Evolutionary conservation across 177 flowering plant species (phyloP), one percentile per base, ranked within the genome.

Genomic region (Telopea speciosissima): DNA sequence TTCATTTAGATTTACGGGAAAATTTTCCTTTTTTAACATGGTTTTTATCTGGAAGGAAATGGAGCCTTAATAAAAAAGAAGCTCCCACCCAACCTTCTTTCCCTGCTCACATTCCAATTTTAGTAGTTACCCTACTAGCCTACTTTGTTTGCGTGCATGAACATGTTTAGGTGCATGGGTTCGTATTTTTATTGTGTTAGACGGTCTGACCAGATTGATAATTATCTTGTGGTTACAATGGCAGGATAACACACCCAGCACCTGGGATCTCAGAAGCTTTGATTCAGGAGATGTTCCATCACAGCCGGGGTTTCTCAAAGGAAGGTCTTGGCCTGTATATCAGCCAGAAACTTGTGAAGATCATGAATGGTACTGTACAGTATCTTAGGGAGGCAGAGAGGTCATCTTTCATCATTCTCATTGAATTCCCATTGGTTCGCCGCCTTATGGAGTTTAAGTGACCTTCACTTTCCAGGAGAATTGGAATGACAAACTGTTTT

Each of bases 261-360:
- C 97, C 97, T 1, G 97, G 97, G 61, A 79, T 90, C 69, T 96
- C 93, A 3, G 92, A 85, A 70, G 82, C 82, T 72, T 74, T 92
- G 72, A 81, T 92, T 61, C 85, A 83, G 70, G 89, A 92, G 78
- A 92, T 92, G 96, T 92, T 92, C 75, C 83, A 84, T 73, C 82
- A 80, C 62, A 72, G 79, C 68, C 78, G 74, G 49, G 80, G 80
- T 44, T 76, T 74, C 33, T 90, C 97, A 61, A 85, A 85, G 80
- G 93, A 90, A 84, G 97, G 95, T 61, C 87, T 92, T 6, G 85
- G 90, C 67, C 78, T 92, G 6, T 82, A 87, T 81, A 84, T 92
- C 54, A 82, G 91, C 79, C 93, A 90, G 66, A 90, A 84, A 82
- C 92, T 92, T 54, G 88, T 92, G 65, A 90, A 82, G 80, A 84